phyloP scores from a whole-genome alignment of 352 stramenopile species.

The Hyaloperonospora brassicae region DNA sequence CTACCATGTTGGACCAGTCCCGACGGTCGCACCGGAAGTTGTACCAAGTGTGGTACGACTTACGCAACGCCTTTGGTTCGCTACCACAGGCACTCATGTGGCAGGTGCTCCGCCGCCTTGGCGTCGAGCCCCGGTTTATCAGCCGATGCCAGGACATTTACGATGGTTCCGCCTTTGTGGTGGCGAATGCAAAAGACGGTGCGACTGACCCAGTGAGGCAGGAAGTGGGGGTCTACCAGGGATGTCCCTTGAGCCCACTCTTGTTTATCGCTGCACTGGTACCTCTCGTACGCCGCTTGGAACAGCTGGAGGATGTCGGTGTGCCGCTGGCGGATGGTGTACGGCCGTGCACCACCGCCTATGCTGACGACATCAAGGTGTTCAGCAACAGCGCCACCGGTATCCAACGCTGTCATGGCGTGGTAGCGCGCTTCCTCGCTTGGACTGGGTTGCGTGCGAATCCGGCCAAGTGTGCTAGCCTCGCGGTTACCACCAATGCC shows the following conservation, averaged over 20 bases:
- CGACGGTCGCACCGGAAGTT: no score
- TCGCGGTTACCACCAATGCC: conserved; percentile 2
- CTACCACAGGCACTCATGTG: conserved; percentile 14
- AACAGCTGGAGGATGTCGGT: conserved; percentile 3
- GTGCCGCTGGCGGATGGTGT: conserved; percentile 4
- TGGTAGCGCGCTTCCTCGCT: conserved; percentile 4
- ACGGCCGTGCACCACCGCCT: no score
- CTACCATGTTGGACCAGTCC: no score
- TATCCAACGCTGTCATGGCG: conserved; percentile 3
- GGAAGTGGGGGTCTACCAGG: conserved; percentile 17
- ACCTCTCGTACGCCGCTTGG: conserved; percentile 6
- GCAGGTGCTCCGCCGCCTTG: conserved; percentile 10
- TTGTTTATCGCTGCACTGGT: conserved; percentile 17
- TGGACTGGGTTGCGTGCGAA: conserved; percentile 4
- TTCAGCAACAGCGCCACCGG: conserved; percentile 2
- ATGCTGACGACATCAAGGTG: conserved; percentile 8
- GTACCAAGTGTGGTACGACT: no score
- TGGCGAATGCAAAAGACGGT: conserved; percentile 17
- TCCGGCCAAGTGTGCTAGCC: conserved; percentile 10
- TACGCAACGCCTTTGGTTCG: conserved; percentile 18
- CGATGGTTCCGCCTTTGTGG: conserved; percentile 5
- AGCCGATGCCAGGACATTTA: conserved; percentile 5
- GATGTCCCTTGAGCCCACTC: conserved; percentile 18
- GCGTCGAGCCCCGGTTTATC: conserved; percentile 9
- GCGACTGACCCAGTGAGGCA: conserved; percentile 14